Evolutionary conservation across 768 basidiomycete genomes (phyloP).

Genomic region (Psilocybe cyanescens): DNA sequence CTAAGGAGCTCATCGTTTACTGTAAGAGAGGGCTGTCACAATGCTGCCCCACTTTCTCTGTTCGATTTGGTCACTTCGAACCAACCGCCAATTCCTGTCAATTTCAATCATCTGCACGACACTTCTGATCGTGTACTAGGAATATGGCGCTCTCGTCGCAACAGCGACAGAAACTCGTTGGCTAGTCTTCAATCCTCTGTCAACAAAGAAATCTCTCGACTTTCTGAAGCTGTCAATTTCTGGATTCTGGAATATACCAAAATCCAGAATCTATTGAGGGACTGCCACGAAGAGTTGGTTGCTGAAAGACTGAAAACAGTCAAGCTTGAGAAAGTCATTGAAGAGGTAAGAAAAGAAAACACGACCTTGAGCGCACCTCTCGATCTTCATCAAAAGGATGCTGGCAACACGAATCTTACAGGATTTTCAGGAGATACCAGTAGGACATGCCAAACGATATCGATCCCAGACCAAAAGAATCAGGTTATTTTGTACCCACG

Average conservation of each 20-base stretch:
- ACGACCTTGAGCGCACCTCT: conserved; percentile 21
- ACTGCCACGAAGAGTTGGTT: conserved; percentile 21
- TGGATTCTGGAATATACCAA: conserved; percentile 26
- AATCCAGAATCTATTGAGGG: conserved; percentile 19
- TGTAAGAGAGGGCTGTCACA: not conserved
- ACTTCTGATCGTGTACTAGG: conserved; percentile 4
- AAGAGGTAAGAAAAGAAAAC: conserved; percentile 19
- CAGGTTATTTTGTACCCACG: not conserved
- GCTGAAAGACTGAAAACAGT: conserved; percentile 18
- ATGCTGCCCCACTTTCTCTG: conserved; percentile 3
- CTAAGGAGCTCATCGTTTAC: conserved; percentile 5
- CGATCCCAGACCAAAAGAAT: not conserved
- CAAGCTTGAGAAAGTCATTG: conserved; percentile 21
- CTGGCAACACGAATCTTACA: not conserved
- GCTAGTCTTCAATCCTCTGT: conserved; percentile 12
- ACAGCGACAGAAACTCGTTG: conserved; percentile 13
- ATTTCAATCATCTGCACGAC: conserved; percentile 18
- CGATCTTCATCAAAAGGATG: conserved; percentile 20
- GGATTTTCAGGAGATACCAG: not conserved
- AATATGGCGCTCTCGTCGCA: conserved; percentile 16
- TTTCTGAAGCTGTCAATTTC: conserved; percentile 21
- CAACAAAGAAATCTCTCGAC: conserved; percentile 19
- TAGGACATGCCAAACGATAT: not conserved
- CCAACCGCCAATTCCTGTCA: conserved; percentile 9
- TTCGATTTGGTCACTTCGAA: conserved; percentile 22